Base-by-base conservation (phyloP, 176 grass and related monocot species). In the Hyparrhenia diplandra region DNA sequence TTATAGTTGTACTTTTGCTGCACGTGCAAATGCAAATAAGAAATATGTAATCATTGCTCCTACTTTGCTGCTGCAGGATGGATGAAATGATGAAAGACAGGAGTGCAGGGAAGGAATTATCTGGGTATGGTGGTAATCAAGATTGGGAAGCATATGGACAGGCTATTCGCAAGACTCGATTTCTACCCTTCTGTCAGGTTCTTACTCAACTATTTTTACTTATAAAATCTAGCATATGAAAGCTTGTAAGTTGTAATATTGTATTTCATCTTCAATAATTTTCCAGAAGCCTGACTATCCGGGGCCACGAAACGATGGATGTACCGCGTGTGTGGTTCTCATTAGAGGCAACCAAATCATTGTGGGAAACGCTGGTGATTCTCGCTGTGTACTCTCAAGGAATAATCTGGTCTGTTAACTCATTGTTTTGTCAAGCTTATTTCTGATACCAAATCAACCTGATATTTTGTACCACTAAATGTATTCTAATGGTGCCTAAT, bases 361-460 rank as follows among this genome's bases (percentile, higher is more conserved):
- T 85, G 87, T 85, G 39, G 87, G 65, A 76, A 89, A 89, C 73
- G 83, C 78, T 73, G 83, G 87, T 49, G 83, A 85, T 78, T 82
- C 65, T 82, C 87, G 78, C 37, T 85, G 87, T 85, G 66, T 89
- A 59, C 29, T 89, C 78, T 82, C 83, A 73, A 77, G 66, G 78
- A 73, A 73, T 39, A 46, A 79, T 49, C 73, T 73, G 87, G 87
- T 89, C 58, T 6, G 16, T 16, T 69, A 40, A 67, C 69, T 73
- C 64, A 59, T 65, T 81, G 21, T 81, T 8, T 77, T 37, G 2
- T 68, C 51, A 59, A 61, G 16, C 36, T 9, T 76, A n/a, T 46
- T 37, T 41, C 45, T 85, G 73, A 58, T 77, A 64, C 28, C 1
- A 11, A 16, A 83, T 74, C 29, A 79, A 16, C n/a, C 72, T 66